Evolutionary conservation across 2,329 filamentous ascomycete species (phyloP).

Genomic region (Pseudogymnoascus verrucosus): DNA sequence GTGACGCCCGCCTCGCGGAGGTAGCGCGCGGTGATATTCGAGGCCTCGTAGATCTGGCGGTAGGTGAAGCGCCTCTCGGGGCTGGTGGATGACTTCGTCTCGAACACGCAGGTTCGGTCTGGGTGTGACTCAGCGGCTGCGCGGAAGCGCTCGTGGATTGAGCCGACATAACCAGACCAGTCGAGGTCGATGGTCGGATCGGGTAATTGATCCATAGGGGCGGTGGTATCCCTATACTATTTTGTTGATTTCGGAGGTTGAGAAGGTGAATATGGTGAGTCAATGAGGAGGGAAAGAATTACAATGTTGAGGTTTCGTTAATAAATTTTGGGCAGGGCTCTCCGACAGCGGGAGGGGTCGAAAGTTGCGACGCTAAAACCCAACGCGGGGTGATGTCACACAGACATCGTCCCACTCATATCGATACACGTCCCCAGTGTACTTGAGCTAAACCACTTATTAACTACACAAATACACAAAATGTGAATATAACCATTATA

Average conservation of each 20-base stretch:
- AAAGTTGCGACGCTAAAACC: slow-evolving; percentile 3
- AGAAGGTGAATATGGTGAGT: not conserved
- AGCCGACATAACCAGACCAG: slow-evolving; percentile 50
- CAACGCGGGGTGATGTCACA: slow-evolving; percentile 6
- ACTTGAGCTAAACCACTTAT: not conserved
- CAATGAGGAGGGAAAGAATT: not conserved
- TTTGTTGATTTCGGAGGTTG: not conserved
- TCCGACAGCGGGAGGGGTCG: slow-evolving; percentile 5
- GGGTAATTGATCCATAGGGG: slow-evolving; percentile 29
- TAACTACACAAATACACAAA: not conserved
- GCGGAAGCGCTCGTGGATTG: slow-evolving; percentile 53
- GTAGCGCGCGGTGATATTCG: slow-evolving; percentile 73
- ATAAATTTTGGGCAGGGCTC: slow-evolving; percentile 3
- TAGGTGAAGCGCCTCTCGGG: slow-evolving; percentile 70
- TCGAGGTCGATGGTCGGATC: slow-evolving; percentile 50
- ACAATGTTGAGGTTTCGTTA: not conserved
- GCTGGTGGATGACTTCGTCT: slow-evolving; percentile 45
- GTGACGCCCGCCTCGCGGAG: slow-evolving; percentile 65
- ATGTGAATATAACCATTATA: not conserved
- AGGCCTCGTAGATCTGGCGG: slow-evolving; percentile 74
- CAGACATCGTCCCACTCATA: slow-evolving; percentile 2
- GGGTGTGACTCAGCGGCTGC: slow-evolving; percentile 55
- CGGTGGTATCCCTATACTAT: not conserved
- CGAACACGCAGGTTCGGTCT: slow-evolving; percentile 57
- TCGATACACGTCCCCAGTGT: not conserved